Conservation (phyloP, 805 yeast species). For the Cephaloascus fragrans region DNA sequence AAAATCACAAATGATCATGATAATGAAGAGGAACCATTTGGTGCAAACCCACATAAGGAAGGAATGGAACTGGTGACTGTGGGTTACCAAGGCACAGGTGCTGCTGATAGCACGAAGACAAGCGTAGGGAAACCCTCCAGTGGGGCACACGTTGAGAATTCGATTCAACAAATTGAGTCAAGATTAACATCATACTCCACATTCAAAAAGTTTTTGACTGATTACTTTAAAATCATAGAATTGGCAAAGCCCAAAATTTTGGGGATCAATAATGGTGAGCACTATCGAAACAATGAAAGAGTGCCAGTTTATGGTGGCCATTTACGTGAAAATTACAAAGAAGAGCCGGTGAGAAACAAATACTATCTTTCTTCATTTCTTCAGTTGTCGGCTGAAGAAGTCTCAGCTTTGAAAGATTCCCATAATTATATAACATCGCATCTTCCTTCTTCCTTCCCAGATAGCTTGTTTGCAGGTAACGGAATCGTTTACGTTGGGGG, state of each 20-base stretch:
- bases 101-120: background rate
- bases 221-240: slow-evolving; percentile 10
- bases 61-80: too few species aligned
- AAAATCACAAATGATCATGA: background rate
- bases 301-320: slow-evolving; percentile 23
- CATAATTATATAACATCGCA: slow-evolving; percentile 15
- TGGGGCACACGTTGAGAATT: background rate
- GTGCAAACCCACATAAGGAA: background rate
- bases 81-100: too few species aligned
- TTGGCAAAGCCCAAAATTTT: slow-evolving; percentile 12
- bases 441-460: background rate
- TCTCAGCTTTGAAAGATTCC: slow-evolving; percentile 9
- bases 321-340: slow-evolving; percentile 18
- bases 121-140: too few species aligned
- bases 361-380: slow-evolving; percentile 14
- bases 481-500: slow-evolving; percentile 32
- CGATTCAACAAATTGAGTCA: background rate
- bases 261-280: slow-evolving; percentile 16
- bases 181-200: background rate
- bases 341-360: slow-evolving; percentile 18
- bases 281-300: slow-evolving; percentile 13
- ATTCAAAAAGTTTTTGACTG: slow-evolving; percentile 11
- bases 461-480: slow-evolving; percentile 17
- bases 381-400: slow-evolving; percentile 11
- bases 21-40: background rate